A percentile compares a stretch with the other conserved stretches of the same genome.
phyloP scores from a whole-genome alignment of 768 basidiomycete genomes.

The Kwoniella mangroviensis region DNA sequence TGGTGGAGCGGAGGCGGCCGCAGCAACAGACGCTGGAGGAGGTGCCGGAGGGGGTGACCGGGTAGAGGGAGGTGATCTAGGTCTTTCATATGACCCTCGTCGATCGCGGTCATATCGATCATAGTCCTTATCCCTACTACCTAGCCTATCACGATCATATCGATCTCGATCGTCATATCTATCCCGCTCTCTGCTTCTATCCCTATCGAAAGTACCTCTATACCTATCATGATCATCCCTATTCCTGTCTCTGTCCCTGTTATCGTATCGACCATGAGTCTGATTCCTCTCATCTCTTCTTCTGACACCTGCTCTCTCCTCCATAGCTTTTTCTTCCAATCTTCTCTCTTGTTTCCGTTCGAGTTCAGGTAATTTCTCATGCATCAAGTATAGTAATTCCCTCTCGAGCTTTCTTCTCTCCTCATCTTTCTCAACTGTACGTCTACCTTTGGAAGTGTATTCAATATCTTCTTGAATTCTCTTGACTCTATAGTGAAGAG shows the following conservation, averaged over 20 bases:
- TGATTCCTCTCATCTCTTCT: slow-evolving; percentile 86
- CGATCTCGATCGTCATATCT: slow-evolving; percentile 58
- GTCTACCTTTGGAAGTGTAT: slow-evolving; percentile 76
- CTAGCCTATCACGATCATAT: slow-evolving; percentile 58
- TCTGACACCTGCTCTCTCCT: slow-evolving; percentile 75
- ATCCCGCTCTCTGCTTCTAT: slow-evolving; percentile 34
- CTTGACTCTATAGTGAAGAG: slow-evolving; percentile 80
- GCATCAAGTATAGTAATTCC: slow-evolving; percentile 80
- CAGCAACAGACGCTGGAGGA: slow-evolving; percentile 41
- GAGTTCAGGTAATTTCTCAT: slow-evolving; percentile 87
- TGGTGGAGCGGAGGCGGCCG: slow-evolving; percentile 62
- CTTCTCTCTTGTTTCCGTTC: slow-evolving; percentile 80
- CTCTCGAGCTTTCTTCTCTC: slow-evolving; percentile 85
- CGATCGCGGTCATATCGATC: slow-evolving; percentile 60
- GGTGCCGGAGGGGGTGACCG: slow-evolving; percentile 62
- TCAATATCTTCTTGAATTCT: slow-evolving; percentile 90
- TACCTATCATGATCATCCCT: slow-evolving; percentile 28
- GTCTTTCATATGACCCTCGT: slow-evolving; percentile 60
- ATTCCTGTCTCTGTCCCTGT: slow-evolving; percentile 60
- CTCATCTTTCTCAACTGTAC: slow-evolving; percentile 75
- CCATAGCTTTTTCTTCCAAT: slow-evolving; percentile 74
- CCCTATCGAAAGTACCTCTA: slow-evolving; percentile 38
- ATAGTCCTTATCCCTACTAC: slow-evolving; percentile 56
- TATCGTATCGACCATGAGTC: slow-evolving; percentile 61
- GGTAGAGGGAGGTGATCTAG: slow-evolving; percentile 50